Evolutionary conservation across 2,329 filamentous ascomycete species (phyloP), one percentile per base, ranked within the genome.

Genomic region (Epichloe uncinata): DNA sequence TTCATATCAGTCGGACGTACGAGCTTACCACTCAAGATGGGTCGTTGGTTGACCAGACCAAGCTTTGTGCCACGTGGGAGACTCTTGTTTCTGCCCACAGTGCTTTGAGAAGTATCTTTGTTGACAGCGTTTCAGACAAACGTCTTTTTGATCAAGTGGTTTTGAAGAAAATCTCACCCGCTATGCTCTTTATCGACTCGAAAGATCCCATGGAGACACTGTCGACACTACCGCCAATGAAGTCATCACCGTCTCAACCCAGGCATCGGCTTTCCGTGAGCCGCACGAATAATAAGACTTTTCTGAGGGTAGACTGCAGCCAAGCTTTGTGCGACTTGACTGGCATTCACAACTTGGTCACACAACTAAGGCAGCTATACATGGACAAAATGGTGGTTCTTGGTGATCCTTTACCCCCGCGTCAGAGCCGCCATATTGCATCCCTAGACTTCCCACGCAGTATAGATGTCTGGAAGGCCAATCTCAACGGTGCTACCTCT

Each of bases 171-270:
- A 65, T 67, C 15, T 75, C 73, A 0, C 73, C 75, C 0, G 69
- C 65, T 36, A 77, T 78, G 69, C 62, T 78, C 4, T 78, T 77
- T 48, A 68, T 78, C 42, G 75, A 78, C 47, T 69, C 69, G 2
- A 63, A 62, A 0, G 48, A 58, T 56, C 66, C 45, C 52, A 66
- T 50, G 59, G 70, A 56, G 58, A 73, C 56, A 59, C 68, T 50
- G 54, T 69, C 53, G 52, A 63, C 48, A 55, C 58, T 77, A 0
- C 72, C 74, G 0, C 62, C 68, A 5, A 57, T 76, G 43, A 63
- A 62, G 36, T 58, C 52, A 44, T 63, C 49, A 51, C 60, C 53
- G 55, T 66, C 57, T 1, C 67, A 71, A 45, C 73, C 75, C 8
- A 69, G 70, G 26, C 74, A 78, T 56, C 62, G 74, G 26, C 66